Evolutionary conservation across 106 monocot genomes (phyloP).

Genomic region (Platanthera zijinensis): DNA sequence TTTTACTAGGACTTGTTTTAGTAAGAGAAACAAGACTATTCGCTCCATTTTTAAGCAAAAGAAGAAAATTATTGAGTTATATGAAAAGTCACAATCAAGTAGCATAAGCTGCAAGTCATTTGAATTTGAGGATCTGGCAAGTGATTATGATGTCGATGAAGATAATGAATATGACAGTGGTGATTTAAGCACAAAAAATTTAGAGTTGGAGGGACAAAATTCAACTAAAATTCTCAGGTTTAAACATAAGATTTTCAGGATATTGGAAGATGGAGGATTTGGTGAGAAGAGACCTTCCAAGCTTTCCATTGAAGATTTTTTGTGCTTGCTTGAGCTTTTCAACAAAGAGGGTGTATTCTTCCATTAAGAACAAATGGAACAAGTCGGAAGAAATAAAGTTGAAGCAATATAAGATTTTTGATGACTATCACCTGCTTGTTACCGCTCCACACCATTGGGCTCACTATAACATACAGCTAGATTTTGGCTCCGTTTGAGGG

Average conservation of each 20-base stretch:
- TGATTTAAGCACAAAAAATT: neutral
- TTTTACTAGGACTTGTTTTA: slow-evolving; percentile 61
- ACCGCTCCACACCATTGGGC: neutral
- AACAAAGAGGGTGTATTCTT: slow-evolving; percentile 66
- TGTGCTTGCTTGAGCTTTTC: slow-evolving; percentile 56
- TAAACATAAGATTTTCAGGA: slow-evolving; percentile 52
- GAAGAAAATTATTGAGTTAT: slow-evolving; percentile 44
- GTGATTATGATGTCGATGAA: slow-evolving; percentile 3
- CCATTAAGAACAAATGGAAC: slow-evolving; percentile 7
- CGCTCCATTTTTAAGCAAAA: slow-evolving; percentile 92
- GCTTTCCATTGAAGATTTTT: slow-evolving; percentile 57
- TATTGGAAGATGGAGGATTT: slow-evolving; percentile 47
- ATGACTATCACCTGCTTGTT: neutral
- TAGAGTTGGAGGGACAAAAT: slow-evolving; percentile 10
- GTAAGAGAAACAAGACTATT: slow-evolving; percentile 79
- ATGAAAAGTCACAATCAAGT: slow-evolving; percentile 11
- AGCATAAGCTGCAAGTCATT: neutral
- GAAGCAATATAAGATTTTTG: neutral
- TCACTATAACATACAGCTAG: neutral
- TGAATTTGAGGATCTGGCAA: neutral
- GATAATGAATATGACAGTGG: slow-evolving; percentile 7
- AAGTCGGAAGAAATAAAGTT: neutral
- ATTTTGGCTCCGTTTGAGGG: too few relatives aligned
- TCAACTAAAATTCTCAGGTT: slow-evolving; percentile 20
- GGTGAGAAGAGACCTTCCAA: slow-evolving; percentile 60